Evolutionary conservation across 495 filamentous ascomycete genomes (phyloP).

Genomic region (Aspergillus sclerotioniger): DNA sequence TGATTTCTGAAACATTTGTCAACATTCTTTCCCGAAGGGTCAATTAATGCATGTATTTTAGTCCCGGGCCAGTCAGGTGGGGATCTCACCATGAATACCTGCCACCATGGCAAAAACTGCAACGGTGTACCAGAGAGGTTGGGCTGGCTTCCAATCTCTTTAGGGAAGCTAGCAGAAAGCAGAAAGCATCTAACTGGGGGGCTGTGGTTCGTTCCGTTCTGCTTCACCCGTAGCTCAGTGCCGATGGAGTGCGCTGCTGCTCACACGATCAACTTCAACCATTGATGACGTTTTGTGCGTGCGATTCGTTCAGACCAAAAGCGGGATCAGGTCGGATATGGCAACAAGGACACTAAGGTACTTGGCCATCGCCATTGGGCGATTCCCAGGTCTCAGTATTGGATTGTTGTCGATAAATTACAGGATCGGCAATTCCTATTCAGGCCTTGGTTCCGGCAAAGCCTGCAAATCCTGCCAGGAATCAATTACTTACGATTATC

Average conservation of each 20-base stretch:
- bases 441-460: too few species aligned
- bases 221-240: background rate
- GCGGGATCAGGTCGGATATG: background rate
- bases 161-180: too few species aligned
- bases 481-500: too few species aligned
- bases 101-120: too few species aligned
- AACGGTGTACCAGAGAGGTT: too few species aligned
- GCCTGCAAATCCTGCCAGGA: too few species aligned
- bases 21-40: background rate
- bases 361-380: background rate
- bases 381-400: background rate
- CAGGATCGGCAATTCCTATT: background rate
- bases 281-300: too few species aligned
- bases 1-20: background rate
- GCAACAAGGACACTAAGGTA: background rate
- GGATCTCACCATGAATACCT: too few species aligned
- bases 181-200: too few species aligned
- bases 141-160: too few species aligned
- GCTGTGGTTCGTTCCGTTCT: too few species aligned
- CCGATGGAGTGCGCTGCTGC: background rate
- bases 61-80: too few species aligned
- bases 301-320: background rate
- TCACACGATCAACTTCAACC: background rate
- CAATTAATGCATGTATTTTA: background rate
- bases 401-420: background rate